Conservation (phyloP, 2,329 filamentous ascomycete genomes). For the Neonectria magnoliae region DNA sequence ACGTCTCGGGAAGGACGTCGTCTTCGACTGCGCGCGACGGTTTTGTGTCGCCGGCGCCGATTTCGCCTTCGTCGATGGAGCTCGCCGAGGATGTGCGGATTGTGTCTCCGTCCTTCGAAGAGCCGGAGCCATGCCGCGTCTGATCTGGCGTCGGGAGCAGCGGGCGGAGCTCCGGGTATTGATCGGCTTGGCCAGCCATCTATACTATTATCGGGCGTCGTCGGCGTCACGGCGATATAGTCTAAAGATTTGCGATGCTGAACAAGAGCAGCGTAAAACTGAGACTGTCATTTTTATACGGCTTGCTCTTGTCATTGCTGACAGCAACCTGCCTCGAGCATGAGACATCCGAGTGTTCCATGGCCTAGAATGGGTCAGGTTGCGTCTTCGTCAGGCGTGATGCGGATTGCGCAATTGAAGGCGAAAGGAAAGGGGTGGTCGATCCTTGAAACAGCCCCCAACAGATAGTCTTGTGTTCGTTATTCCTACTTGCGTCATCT, state of each 20-base stretch:
- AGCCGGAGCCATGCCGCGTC: constrained; percentile 12
- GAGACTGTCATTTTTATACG: not conserved
- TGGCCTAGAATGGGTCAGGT: constrained; percentile 24
- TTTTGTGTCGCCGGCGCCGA: not conserved
- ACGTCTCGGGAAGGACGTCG: constrained; percentile 68
- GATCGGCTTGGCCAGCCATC: constrained; percentile 14
- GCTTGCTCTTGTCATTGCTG: not conserved
- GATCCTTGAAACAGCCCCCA: not conserved
- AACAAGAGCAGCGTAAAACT: not conserved
- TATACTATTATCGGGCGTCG: not conserved
- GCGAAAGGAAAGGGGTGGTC: not conserved
- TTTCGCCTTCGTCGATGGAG: constrained; percentile 22
- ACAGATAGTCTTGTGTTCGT: not conserved
- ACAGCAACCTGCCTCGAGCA: not conserved
- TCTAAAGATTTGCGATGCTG: not conserved
- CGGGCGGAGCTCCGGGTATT: constrained; percentile 13
- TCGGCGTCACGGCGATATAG: not conserved
- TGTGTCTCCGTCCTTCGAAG: not conserved
- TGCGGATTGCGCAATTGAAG: constrained; percentile 35
- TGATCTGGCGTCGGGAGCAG: constrained; percentile 20
- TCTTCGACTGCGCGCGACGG: constrained; percentile 58
- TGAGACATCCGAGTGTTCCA: constrained; percentile 19
- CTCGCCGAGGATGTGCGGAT: not conserved
- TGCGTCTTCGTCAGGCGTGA: constrained; percentile 33
- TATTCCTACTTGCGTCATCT: not conserved